A percentile compares a stretch with the other conserved stretches of the same genome.
These are phyloP conservation scores for Eimeria zaria DNA, from an alignment of 169 alveolate genomes.

Conservation along the genomic window DNA sequence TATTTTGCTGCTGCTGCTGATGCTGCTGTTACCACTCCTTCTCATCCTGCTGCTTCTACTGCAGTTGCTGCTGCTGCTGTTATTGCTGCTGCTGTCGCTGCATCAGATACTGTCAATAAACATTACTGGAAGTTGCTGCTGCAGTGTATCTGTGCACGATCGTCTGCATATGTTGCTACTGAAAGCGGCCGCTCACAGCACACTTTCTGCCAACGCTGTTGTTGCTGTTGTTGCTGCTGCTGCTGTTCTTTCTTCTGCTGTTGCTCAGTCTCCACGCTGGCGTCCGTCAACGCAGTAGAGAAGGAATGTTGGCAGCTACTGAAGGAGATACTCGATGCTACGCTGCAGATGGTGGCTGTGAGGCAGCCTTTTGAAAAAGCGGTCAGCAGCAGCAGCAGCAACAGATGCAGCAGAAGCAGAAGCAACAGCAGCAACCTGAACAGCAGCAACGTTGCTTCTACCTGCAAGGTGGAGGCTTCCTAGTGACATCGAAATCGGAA, in stretches of 20 bases:
- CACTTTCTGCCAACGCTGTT: too few relatives aligned
- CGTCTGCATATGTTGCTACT: neutral
- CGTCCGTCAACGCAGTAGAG: slow-evolving; percentile 77
- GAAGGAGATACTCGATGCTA: slow-evolving; percentile 47
- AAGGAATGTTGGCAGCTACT: slow-evolving; percentile 75
- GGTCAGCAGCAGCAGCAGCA: slow-evolving; percentile 73
- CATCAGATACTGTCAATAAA: neutral
- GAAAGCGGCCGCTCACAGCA: neutral
- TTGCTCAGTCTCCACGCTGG: slow-evolving; percentile 74
- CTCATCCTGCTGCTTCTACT: neutral
- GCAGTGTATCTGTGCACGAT: neutral
- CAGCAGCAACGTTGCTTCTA: neutral
- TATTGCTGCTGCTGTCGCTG: slow-evolving; percentile 16
- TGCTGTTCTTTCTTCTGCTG: slow-evolving; percentile 37
- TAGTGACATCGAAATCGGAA: neutral
- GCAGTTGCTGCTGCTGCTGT: slow-evolving; percentile 8
- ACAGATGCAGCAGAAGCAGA: slow-evolving; percentile 36
- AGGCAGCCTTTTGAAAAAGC: slow-evolving; percentile 72
- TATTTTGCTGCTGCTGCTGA: too few relatives aligned
- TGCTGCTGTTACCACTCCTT: too few relatives aligned
- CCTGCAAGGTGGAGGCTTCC: neutral
- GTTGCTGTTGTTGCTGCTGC: slow-evolving; percentile 47
- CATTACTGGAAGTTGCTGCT: neutral
- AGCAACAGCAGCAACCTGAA: slow-evolving; percentile 11
- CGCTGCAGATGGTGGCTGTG: slow-evolving; percentile 41